These are phyloP conservation scores for Acacia crassicarpa DNA, from an alignment of 306 rosid genomes.

Conservation along the genomic window DNA sequence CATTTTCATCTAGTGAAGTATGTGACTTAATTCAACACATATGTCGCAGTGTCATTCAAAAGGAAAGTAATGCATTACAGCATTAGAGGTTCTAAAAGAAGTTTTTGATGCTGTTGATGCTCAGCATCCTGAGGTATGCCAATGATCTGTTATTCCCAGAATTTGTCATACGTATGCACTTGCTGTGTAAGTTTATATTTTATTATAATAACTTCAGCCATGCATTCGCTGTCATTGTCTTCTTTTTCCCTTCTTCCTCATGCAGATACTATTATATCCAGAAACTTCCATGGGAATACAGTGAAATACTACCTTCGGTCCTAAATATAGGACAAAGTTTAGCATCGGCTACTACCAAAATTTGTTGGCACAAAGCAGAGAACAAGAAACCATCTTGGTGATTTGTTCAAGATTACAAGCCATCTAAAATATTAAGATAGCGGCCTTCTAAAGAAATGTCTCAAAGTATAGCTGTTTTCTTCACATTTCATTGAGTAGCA, in stretches of 20 bases:
- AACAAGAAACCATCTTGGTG: neutral
- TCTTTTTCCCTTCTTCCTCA: neutral
- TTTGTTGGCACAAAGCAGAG: neutral
- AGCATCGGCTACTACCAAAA: neutral
- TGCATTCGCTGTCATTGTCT: neutral
- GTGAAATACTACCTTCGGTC: neutral
- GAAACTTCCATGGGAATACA: neutral
- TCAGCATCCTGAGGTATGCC: slow-evolving; percentile 73
- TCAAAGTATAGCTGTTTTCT: neutral
- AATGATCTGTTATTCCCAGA: slow-evolving; percentile 15
- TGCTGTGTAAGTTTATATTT: neutral
- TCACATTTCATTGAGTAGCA: neutral
- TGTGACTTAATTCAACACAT: slow-evolving; percentile 24
- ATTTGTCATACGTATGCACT: neutral
- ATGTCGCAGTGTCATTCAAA: slow-evolving; percentile 74
- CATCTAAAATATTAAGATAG: neutral
- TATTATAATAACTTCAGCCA: neutral
- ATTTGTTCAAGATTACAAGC: neutral
- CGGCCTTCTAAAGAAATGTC: neutral
- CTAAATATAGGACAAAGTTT: no score
- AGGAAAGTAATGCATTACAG: slow-evolving; percentile 84
- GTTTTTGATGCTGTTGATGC: slow-evolving; percentile 85
- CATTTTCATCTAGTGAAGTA: slow-evolving; percentile 13
- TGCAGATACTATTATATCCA: neutral
- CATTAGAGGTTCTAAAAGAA: slow-evolving; percentile 79